Evolutionary conservation across 768 basidiomycete species (phyloP).

Genomic region (Termitomyces sp.): DNA sequence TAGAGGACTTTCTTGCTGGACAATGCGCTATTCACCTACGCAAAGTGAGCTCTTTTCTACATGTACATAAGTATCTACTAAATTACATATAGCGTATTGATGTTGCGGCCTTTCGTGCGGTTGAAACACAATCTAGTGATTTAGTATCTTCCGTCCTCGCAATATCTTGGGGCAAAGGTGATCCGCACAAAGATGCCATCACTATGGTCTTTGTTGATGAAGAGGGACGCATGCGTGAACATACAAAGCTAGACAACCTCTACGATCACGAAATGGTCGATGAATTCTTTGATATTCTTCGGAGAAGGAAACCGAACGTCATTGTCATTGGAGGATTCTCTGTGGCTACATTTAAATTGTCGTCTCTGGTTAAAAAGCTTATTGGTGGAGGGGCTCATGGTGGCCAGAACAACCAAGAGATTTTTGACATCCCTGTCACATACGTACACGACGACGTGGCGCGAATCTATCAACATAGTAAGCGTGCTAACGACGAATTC

Average conservation of each 20-base stretch:
- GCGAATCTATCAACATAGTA: constrained; percentile 87
- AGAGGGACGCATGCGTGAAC: constrained; percentile 86
- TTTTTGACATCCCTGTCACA: constrained; percentile 64
- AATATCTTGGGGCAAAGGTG: constrained; percentile 92
- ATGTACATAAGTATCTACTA: constrained; percentile 7
- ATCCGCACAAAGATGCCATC: constrained; percentile 87
- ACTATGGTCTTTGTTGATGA: constrained; percentile 82
- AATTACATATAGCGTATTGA: constrained; percentile 64
- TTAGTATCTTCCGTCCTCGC: constrained; percentile 79
- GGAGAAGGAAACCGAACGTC: constrained; percentile 80
- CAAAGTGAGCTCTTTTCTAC: constrained; percentile 43
- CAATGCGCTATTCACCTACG: constrained; percentile 66
- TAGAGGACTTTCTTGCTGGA: constrained; percentile 75
- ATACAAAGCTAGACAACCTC: constrained; percentile 85
- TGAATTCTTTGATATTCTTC: constrained; percentile 79
- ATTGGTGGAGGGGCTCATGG: constrained; percentile 13
- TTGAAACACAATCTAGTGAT: constrained; percentile 64
- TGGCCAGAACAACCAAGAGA: constrained; percentile 28
- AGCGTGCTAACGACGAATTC: constrained; percentile 81
- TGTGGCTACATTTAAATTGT: constrained; percentile 70
- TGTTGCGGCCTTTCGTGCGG: constrained; percentile 65
- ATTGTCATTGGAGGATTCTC: constrained; percentile 88
- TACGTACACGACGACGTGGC: constrained; percentile 91
- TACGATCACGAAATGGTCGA: constrained; percentile 60
- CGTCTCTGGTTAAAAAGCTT: constrained; percentile 57